A percentile compares a stretch with the other conserved stretches of the same genome.
These are phyloP conservation scores for Vanderwaltozyma tropicalis DNA, from an alignment of 805 yeast species.

Conservation along the genomic window DNA sequence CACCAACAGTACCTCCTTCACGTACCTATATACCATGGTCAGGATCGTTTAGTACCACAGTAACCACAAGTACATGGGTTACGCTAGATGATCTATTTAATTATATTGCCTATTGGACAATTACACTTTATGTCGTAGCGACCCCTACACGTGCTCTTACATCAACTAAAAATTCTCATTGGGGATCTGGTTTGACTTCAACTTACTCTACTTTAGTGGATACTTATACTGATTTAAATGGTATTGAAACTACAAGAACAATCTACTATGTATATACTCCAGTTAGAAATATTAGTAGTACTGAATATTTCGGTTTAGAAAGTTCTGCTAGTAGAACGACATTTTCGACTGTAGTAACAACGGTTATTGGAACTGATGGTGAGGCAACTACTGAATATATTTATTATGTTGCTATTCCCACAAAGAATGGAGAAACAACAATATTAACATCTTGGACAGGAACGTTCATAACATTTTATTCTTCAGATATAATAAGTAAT, in stretches of 20 bases:
- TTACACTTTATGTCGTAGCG: neutral
- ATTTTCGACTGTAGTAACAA: neutral
- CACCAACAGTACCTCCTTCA: neutral
- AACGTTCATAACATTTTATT: neutral
- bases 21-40: neutral
- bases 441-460: slow-evolving; percentile 1
- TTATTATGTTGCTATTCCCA: neutral
- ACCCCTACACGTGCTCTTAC: neutral
- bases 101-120: neutral
- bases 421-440: neutral
- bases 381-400: neutral
- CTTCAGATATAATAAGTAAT: neutral
- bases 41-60: neutral
- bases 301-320: neutral
- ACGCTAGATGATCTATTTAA: neutral
- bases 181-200: neutral
- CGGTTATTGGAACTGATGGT: neutral
- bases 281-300: neutral
- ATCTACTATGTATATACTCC: slow-evolving; percentile 6
- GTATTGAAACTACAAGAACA: neutral
- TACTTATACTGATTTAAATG: too few species aligned
- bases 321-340: neutral
- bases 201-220: too few species aligned
- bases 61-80: neutral
- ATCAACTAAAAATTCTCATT: neutral